phyloP scores from a whole-genome alignment of 768 basidiomycete genomes.

The Trichaptum fuscoviolaceum region DNA sequence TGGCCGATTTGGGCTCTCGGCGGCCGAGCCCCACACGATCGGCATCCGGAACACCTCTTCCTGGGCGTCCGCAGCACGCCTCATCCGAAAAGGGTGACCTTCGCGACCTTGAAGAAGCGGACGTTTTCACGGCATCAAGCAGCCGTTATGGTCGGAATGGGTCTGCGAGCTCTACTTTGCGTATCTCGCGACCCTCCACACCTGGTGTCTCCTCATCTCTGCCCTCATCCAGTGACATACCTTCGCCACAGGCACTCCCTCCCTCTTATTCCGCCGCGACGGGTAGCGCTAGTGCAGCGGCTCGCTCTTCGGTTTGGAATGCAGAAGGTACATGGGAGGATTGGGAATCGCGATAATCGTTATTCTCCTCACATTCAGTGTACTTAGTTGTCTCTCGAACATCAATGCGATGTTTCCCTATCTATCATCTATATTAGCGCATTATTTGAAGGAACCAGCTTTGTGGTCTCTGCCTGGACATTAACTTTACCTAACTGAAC shows the following conservation, averaged over 20 bases:
- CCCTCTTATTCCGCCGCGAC: neutral
- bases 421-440: neutral
- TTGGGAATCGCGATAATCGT: neutral
- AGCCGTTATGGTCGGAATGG: neutral
- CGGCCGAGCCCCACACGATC: slow-evolving; percentile 7
- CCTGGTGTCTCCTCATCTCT: neutral
- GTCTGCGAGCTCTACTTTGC: neutral
- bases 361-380: neutral
- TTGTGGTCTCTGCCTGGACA: neutral
- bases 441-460: neutral
- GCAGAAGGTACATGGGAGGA: slow-evolving; percentile 6
- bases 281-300: neutral
- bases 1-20: slow-evolving; percentile 20
- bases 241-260: neutral
- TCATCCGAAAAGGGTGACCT: slow-evolving; percentile 45
- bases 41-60: slow-evolving; percentile 4
- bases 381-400: neutral
- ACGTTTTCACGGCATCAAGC: slow-evolving; percentile 11
- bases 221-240: neutral
- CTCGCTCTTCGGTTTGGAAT: neutral
- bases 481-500: no score
- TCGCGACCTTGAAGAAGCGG: slow-evolving; percentile 31
- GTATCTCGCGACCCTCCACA: slow-evolving; percentile 10
- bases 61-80: slow-evolving; percentile 5
- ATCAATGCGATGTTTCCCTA: neutral